phyloP scores from a whole-genome alignment of 352 stramenopile species.

The Pythium brachiatum region DNA sequence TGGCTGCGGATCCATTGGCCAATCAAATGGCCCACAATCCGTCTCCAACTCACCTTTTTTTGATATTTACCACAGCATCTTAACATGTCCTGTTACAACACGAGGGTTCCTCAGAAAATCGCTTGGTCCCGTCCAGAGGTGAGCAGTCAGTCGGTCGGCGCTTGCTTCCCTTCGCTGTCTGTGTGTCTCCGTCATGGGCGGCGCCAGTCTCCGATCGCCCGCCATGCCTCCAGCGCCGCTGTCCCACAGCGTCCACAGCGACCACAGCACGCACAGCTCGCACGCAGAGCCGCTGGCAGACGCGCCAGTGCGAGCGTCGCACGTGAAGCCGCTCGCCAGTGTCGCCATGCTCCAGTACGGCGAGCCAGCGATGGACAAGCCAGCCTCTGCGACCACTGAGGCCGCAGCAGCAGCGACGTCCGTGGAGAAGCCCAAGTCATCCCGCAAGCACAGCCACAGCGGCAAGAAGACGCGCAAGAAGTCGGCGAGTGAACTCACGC shows the following conservation, averaged over 20 bases:
- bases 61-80: not conserved
- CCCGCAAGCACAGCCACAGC: constrained; percentile 15
- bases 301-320: not conserved
- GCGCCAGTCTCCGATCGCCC: constrained; percentile 11
- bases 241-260: constrained; percentile 12
- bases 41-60: not conserved
- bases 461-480: constrained; percentile 21
- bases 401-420: not conserved
- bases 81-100: not conserved
- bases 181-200: constrained; percentile 10
- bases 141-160: constrained; percentile 19
- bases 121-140: constrained; percentile 18
- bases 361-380: not conserved
- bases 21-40: not conserved
- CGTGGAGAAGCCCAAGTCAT: not conserved
- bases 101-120: constrained; percentile 24
- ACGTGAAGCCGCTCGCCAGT: not conserved
- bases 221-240: constrained; percentile 19
- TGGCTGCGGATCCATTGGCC: not conserved
- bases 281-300: not conserved
- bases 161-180: not conserved
- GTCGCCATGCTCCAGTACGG: not conserved
- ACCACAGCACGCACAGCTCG: constrained; percentile 1
- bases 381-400: not conserved
- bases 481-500: constrained; percentile 35